A percentile compares a stretch with the other conserved stretches of the same genome.
These are phyloP conservation scores for Hordeum marinum DNA, from an alignment of 176 grass and related monocot species.

Conservation along the genomic window DNA sequence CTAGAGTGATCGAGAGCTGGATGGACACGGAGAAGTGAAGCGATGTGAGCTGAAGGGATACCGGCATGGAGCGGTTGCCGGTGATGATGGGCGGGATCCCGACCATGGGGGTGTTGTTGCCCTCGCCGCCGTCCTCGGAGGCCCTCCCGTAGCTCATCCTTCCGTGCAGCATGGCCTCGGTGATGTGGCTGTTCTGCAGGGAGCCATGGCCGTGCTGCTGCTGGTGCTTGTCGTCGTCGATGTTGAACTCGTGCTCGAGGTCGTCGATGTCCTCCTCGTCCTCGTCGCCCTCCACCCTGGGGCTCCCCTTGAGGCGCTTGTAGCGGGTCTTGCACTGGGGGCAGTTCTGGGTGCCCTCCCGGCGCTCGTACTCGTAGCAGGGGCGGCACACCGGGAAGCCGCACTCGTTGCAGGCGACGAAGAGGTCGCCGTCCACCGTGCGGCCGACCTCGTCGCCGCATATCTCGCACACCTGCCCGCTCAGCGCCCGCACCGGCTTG, in stretches of 20 bases:
- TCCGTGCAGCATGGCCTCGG: slow-evolving; percentile 89
- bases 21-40: background rate
- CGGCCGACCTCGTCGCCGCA: slow-evolving; percentile 82
- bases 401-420: slow-evolving; percentile 97
- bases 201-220: background rate
- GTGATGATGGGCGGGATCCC: slow-evolving; percentile 87
- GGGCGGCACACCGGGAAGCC: slow-evolving; percentile 96
- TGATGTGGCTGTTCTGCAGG: slow-evolving; percentile 59
- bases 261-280: slow-evolving; percentile 95
- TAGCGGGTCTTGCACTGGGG: slow-evolving; percentile 99
- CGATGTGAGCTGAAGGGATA: background rate
- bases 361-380: slow-evolving; percentile 97
- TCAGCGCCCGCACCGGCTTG: slow-evolving; percentile 67
- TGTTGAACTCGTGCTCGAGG: slow-evolving; percentile 93
- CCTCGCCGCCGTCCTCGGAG: slow-evolving; percentile 49
- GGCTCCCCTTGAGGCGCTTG: slow-evolving; percentile 98
- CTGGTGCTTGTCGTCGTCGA: slow-evolving; percentile 62
- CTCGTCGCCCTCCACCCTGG: slow-evolving; percentile 69
- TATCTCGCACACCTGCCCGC: slow-evolving; percentile 98
- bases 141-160: slow-evolving; percentile 93
- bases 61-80: slow-evolving; percentile 69
- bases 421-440: slow-evolving; percentile 84
- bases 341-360: slow-evolving; percentile 93
- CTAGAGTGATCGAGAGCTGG: too few relatives aligned
- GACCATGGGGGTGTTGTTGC: slow-evolving; percentile 42